Base-by-base conservation (phyloP, 371 early-diverging fungal genomes). In the Polyrhizophydium stewartii region DNA sequence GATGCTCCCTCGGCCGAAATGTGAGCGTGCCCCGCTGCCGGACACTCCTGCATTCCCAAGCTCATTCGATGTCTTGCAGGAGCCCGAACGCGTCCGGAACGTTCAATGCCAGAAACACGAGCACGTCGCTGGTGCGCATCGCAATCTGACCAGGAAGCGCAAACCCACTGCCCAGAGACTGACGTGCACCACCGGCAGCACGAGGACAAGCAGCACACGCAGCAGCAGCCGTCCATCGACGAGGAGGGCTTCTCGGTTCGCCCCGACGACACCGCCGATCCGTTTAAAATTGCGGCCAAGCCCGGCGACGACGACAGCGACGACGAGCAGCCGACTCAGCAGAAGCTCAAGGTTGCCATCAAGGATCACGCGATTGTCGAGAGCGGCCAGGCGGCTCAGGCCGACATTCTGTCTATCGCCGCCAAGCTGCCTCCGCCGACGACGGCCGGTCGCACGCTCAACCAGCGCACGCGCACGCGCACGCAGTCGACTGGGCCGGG, bases 211-310 rank as follows among this genome's bases (percentile, higher is more conserved):
- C 5, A 7, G 28, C 30, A n/a, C n/a, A n/a, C n/a, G n/a, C n/a
- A n/a, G n/a, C 9, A 12, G 12, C 49, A 52, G 43, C 65, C 69
- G 22, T 13, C 51, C 16, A 71, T 75, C 3, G 76, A 75, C 59
- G 61, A 59, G 17, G 73, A 75, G 30, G 76, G 76, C 0, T 75
- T 64, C 51, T 70, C 66, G 16, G 65, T 73, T 37, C 65, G 64
- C 31, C 67, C 68, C 32, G 27, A 65, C 24, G 27, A 24, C 19
- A 22, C 40, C 19, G 53, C 31, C 17, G 43, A 25, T 16, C 46
- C 68, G 35, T 55, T 59, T 46, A 60, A 55, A 49, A 61, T 55
- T 33, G 41, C 57, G 35, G 62, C 61, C 9, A 7, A 7, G 3
- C 7, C 3, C 49, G 58, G 56, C 17, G 65, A 67, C n/a, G 41